Conservation (phyloP, 768 basidiomycete species). For the Lactarius pseudohatsudake region DNA sequence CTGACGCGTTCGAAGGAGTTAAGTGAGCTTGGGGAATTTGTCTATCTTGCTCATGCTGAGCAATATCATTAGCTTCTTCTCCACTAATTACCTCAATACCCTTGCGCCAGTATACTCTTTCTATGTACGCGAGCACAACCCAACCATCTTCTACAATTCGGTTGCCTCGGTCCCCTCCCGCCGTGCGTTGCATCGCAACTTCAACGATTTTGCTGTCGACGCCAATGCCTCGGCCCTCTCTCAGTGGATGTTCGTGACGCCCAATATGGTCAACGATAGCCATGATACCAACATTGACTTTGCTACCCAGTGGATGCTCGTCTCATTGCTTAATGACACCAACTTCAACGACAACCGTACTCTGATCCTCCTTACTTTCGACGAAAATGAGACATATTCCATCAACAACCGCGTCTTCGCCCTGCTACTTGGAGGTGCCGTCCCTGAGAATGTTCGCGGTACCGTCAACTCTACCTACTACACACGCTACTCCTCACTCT, state of each 20-base stretch:
- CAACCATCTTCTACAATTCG: constrained; percentile 51
- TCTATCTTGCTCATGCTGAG: background rate
- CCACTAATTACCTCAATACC: constrained; percentile 41
- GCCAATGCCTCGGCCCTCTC: constrained; percentile 46
- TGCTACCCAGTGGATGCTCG: constrained; percentile 48
- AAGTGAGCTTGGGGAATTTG: constrained; percentile 10
- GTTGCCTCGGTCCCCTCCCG: constrained; percentile 45
- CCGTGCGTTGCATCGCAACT: constrained; percentile 49
- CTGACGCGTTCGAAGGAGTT: constrained; percentile 42
- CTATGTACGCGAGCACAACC: constrained; percentile 60
- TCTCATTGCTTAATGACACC: constrained; percentile 49
- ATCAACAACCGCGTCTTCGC: constrained; percentile 50
- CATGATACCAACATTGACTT: constrained; percentile 60
- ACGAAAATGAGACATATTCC: constrained; percentile 48
- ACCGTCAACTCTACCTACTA: constrained; percentile 55
- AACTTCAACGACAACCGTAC: constrained; percentile 56
- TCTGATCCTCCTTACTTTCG: constrained; percentile 61
- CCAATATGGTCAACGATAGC: constrained; percentile 57
- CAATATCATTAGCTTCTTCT: constrained; percentile 34
- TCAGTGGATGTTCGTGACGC: constrained; percentile 63
- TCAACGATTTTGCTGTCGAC: constrained; percentile 41
- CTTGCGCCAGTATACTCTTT: constrained; percentile 42
- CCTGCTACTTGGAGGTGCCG: constrained; percentile 46
- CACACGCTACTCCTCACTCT: constrained; percentile 58
- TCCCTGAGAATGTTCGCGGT: constrained; percentile 44